Evolutionary conservation across 768 basidiomycete genomes (phyloP).

Genomic region (Pholiota conissans): DNA sequence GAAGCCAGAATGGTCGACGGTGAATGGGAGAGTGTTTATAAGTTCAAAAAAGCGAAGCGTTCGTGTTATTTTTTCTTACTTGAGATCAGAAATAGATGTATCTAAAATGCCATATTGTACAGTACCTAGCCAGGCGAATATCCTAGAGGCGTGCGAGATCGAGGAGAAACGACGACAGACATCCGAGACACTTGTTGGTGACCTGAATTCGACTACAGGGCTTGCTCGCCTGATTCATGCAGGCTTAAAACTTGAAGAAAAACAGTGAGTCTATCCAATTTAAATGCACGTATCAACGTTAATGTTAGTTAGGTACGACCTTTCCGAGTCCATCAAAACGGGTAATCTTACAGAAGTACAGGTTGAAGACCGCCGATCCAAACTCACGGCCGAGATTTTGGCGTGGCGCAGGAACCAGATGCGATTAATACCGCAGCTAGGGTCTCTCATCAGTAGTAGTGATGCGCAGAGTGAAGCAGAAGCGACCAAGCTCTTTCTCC

Average conservation of each 20-base stretch:
- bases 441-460: background rate
- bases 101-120: no score
- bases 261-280: background rate
- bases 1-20: background rate
- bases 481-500: background rate
- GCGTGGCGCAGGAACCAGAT: background rate
- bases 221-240: background rate
- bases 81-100: no score
- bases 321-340: background rate
- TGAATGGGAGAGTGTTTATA: background rate
- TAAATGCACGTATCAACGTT: background rate
- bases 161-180: background rate
- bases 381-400: background rate
- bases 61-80: background rate
- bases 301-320: background rate
- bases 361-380: background rate
- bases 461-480: background rate
- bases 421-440: background rate
- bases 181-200: background rate
- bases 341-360: background rate
- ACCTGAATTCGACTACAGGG: background rate
- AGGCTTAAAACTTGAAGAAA: background rate
- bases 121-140: background rate
- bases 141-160: background rate
- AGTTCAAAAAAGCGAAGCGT: background rate